These are phyloP conservation scores for Cornus suecica DNA, from an alignment of 148 eudicot species.

Conservation along the genomic window DNA sequence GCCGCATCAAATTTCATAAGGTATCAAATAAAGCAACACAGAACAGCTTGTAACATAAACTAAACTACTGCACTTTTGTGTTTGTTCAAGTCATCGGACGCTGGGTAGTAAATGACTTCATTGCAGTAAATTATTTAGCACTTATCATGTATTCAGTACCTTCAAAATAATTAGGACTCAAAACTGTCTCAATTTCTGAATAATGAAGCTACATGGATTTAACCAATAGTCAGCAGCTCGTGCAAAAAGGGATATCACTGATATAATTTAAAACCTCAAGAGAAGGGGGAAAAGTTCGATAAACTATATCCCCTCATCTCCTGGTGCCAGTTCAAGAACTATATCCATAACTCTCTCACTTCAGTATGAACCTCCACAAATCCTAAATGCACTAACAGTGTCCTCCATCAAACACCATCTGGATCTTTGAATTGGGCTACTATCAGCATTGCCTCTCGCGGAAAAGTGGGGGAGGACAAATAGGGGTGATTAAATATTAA, in stretches of 20 bases:
- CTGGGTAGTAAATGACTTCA: neutral
- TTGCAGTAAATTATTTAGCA: neutral
- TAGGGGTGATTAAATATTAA: too few relatives aligned
- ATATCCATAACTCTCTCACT: constrained; percentile 26
- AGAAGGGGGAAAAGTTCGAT: neutral
- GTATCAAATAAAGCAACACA: neutral
- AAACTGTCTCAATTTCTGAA: neutral
- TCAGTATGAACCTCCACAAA: constrained; percentile 29
- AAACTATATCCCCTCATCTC: constrained; percentile 9
- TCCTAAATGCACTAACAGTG: constrained; percentile 38
- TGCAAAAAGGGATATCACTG: neutral
- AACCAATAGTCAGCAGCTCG: neutral
- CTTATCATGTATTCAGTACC: neutral
- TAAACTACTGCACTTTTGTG: neutral
- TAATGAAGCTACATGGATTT: neutral
- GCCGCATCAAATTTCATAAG: neutral
- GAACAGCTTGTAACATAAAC: neutral
- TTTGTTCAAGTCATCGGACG: neutral
- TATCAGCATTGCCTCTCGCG: constrained; percentile 36
- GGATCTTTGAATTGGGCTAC: constrained; percentile 30
- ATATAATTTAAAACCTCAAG: neutral
- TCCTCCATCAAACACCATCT: constrained; percentile 42
- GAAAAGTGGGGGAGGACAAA: too few relatives aligned
- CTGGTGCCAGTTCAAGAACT: constrained; percentile 31
- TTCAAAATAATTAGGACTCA: neutral